These are phyloP conservation scores for Candida khao-thaluensis DNA, from an alignment of 805 yeast species.

Conservation along the genomic window DNA sequence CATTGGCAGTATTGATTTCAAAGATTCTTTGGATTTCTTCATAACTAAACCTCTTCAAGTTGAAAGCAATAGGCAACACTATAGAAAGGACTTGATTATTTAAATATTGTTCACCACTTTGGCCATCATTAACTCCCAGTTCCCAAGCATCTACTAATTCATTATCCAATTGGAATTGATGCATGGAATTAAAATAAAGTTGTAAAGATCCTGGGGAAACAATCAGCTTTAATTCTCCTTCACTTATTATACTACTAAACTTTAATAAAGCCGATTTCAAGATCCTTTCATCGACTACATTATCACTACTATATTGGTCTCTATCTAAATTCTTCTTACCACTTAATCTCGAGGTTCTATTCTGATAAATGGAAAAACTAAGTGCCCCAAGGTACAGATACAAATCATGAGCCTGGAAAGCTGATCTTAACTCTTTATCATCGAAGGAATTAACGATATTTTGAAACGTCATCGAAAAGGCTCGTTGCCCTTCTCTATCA, in stretches of 20 bases:
- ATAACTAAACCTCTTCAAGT: conserved; percentile 57
- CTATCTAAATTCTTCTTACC: conserved; percentile 36
- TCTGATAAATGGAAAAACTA: conserved; percentile 25
- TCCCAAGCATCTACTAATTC: conserved; percentile 76
- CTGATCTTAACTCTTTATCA: conserved; percentile 20
- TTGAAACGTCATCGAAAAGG: conserved; percentile 19
- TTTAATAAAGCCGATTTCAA: conserved; percentile 34
- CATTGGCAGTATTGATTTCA: conserved; percentile 38
- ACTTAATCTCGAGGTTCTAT: conserved; percentile 34
- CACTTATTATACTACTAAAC: conserved; percentile 27
- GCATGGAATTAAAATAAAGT: conserved; percentile 33
- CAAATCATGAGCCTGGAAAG: conserved; percentile 23
- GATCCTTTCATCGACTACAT: conserved; percentile 28
- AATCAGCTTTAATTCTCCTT: conserved; percentile 28
- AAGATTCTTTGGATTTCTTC: conserved; percentile 60
- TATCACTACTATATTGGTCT: conserved; percentile 29
- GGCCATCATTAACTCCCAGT: conserved; percentile 48
- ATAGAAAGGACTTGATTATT: conserved; percentile 67
- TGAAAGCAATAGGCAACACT: conserved; percentile 64
- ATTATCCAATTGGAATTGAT: conserved; percentile 55
- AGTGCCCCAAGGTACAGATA: conserved; percentile 21
- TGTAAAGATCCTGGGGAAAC: conserved; percentile 24
- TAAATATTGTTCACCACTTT: conserved; percentile 47
- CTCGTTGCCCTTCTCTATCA: conserved; percentile 18
- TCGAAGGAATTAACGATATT: conserved; percentile 20